Evolutionary conservation across 2,329 filamentous ascomycete species (phyloP).

Genomic region (Lecanicillium sp.): DNA sequence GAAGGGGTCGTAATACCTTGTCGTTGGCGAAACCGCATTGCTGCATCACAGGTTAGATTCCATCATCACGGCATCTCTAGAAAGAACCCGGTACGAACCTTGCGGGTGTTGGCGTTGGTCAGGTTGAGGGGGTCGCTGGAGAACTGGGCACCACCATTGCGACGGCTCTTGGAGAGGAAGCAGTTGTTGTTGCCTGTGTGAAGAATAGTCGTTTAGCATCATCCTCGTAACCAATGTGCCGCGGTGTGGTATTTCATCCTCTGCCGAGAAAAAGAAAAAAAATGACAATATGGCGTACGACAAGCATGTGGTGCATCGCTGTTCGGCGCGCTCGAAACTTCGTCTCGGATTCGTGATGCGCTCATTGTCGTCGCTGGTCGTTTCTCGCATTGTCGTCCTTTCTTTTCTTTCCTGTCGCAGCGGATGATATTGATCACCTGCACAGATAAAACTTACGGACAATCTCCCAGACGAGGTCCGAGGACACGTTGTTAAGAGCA

Average conservation of each 20-base stretch:
- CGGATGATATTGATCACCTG: too few species aligned
- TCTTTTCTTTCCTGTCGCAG: too few species aligned
- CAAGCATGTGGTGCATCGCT: too few species aligned
- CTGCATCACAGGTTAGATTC: conserved; percentile 39
- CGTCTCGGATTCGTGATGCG: too few species aligned
- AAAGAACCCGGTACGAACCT: conserved; percentile 48
- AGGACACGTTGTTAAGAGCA: conserved; percentile 66
- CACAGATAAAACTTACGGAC: conserved; percentile 76
- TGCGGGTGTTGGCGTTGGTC: conserved; percentile 83
- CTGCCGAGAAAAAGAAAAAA: too few species aligned
- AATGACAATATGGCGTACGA: too few species aligned
- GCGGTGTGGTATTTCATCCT: too few species aligned
- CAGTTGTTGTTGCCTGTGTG: conserved; percentile 73
- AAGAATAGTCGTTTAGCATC: conserved; percentile 5
- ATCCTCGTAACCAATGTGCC: background rate
- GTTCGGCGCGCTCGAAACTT: too few species aligned
- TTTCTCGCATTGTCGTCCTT: too few species aligned
- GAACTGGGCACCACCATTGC: conserved; percentile 75
- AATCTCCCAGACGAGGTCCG: conserved; percentile 91
- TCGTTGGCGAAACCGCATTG: conserved; percentile 89
- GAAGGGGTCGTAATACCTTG: conserved; percentile 55
- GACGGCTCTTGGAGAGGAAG: conserved; percentile 85
- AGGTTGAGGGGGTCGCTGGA: conserved; percentile 93
- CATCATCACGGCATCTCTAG: too few species aligned
- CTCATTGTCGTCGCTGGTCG: too few species aligned